A percentile compares a stretch with the other conserved stretches of the same genome.
These are phyloP conservation scores for Isabelozyma gotoi DNA, from an alignment of 805 yeast genomes.

Conservation along the genomic window DNA sequence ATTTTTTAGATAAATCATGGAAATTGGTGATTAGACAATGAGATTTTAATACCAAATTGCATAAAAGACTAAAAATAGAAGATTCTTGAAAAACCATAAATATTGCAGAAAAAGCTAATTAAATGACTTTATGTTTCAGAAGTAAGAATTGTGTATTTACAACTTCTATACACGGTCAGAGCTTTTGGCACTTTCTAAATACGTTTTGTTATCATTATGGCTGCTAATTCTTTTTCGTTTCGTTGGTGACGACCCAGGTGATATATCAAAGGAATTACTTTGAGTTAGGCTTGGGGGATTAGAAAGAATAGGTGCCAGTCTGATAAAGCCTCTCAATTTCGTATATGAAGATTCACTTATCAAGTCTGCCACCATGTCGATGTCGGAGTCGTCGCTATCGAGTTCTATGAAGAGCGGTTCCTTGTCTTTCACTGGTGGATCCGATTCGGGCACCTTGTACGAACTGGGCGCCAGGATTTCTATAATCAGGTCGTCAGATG, in stretches of 20 bases:
- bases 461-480: background rate
- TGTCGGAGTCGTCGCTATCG: background rate
- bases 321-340: background rate
- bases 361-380: background rate
- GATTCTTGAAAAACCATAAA: too few relatives aligned
- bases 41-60: too few relatives aligned
- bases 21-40: too few relatives aligned
- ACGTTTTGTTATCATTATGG: too few relatives aligned
- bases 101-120: too few relatives aligned
- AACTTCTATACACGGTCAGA: too few relatives aligned
- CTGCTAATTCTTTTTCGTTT: background rate
- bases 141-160: too few relatives aligned
- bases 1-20: background rate
- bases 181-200: too few relatives aligned
- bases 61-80: too few relatives aligned
- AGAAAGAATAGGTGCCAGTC: background rate
- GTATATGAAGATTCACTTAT: background rate
- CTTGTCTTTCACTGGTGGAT: background rate
- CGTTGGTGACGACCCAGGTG: background rate
- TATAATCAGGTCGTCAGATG: background rate
- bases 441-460: background rate
- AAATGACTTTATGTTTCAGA: background rate
- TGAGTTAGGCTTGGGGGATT: background rate
- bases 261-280: background rate
- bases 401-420: background rate